These are phyloP conservation scores for Eucalyptus viminalis DNA, from an alignment of 345 rosid genomes.

Conservation along the genomic window DNA sequence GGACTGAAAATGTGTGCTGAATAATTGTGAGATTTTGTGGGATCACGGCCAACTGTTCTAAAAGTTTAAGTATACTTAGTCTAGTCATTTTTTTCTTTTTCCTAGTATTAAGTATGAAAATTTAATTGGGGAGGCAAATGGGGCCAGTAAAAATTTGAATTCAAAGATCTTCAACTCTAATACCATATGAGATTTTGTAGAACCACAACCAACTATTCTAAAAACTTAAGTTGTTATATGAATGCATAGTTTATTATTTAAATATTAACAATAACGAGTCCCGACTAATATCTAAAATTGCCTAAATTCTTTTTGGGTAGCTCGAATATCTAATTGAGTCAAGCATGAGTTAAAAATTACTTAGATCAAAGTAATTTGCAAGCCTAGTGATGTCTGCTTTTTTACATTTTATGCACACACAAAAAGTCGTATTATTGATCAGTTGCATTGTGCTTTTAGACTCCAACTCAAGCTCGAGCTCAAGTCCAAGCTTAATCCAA, in stretches of 20 bases:
- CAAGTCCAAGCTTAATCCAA: neutral
- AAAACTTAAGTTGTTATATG: too few relatives aligned
- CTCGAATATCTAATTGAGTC: neutral
- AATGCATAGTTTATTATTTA: too few relatives aligned
- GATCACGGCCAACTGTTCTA: accelerated
- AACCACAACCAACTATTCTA: too few relatives aligned
- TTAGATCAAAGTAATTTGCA: neutral
- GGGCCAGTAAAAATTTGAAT: too few relatives aligned
- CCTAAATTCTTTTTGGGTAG: neutral
- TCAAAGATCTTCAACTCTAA: too few relatives aligned
- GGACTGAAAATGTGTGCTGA: too few relatives aligned
- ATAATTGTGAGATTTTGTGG: too few relatives aligned
- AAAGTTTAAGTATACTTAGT: too few relatives aligned
- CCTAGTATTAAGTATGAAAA: too few relatives aligned
- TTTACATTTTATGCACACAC: neutral
- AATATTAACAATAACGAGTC: neutral
- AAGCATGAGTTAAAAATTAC: neutral
- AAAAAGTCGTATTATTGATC: neutral
- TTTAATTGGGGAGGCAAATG: too few relatives aligned
- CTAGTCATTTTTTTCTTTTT: too few relatives aligned
- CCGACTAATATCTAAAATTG: neutral
- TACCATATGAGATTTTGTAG: too few relatives aligned
- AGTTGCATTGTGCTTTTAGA: neutral
- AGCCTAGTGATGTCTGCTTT: neutral
- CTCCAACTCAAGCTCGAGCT: neutral